Conservation (phyloP, 768 basidiomycete genomes). For the Suillus alpinus region DNA sequence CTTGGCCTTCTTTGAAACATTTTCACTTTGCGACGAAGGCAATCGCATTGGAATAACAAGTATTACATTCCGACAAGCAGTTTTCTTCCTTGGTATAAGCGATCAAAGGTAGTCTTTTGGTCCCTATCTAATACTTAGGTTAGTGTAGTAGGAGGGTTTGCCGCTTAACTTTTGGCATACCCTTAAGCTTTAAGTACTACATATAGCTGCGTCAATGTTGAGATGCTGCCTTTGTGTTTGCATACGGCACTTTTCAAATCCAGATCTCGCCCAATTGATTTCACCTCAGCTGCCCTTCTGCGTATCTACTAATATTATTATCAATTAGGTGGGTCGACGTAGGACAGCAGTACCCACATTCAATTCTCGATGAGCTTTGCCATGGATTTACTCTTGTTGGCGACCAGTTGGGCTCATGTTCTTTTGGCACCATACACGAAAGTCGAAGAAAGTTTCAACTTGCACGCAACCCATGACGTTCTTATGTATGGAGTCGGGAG, state of each 20-base stretch:
- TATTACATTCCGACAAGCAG: not conserved
- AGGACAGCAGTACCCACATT: not conserved
- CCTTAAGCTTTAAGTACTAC: not conserved
- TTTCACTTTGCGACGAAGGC: slow-evolving; percentile 4
- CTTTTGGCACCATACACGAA: slow-evolving; percentile 86
- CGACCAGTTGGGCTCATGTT: slow-evolving; percentile 62
- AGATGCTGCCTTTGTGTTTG: not conserved
- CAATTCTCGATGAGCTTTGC: slow-evolving; percentile 13
- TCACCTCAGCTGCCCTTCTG: not conserved
- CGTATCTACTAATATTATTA: no score
- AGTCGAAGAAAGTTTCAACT: slow-evolving; percentile 96
- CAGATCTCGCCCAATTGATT: not conserved
- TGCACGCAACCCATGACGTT: slow-evolving; percentile 89
- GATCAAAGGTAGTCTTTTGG: not conserved
- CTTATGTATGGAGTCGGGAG: slow-evolving; percentile 66
- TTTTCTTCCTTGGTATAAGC: not conserved
- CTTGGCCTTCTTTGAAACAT: slow-evolving; percentile 6
- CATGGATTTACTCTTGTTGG: slow-evolving; percentile 52
- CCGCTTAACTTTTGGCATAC: not conserved
- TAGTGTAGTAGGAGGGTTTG: not conserved
- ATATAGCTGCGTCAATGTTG: not conserved
- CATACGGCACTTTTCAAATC: not conserved
- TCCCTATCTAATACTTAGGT: not conserved
- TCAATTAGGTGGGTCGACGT: not conserved
- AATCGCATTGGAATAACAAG: not conserved